phyloP scores from a whole-genome alignment of 2,329 filamentous ascomycete genomes.

The Aspergillus carbonarius region DNA sequence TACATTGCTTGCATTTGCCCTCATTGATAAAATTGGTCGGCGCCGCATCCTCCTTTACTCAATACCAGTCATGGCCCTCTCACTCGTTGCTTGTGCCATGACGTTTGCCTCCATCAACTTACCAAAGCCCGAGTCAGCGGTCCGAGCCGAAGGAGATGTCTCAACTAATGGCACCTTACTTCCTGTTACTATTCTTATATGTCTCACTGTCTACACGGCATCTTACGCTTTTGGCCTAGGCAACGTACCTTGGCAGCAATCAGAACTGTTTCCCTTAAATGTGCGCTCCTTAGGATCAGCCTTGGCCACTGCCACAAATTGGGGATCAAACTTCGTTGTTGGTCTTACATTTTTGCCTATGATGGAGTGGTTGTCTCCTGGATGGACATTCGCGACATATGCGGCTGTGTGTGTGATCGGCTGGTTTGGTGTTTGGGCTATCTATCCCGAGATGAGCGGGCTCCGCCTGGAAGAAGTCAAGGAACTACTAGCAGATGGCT shows the following conservation, averaged over 20 bases:
- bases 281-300: constrained; percentile 64
- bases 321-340: constrained; percentile 82
- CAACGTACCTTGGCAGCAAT: constrained; percentile 95
- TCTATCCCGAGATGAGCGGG: constrained; percentile 86
- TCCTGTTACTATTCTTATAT: constrained; percentile 63
- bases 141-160: constrained; percentile 16
- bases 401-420: constrained; percentile 65
- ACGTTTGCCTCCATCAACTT: constrained; percentile 68
- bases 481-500: constrained; percentile 67
- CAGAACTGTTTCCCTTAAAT: constrained; percentile 75
- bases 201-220: constrained; percentile 80
- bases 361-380: constrained; percentile 72
- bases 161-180: constrained; percentile 26
- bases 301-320: constrained; percentile 73
- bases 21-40: constrained; percentile 78
- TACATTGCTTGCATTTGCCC: constrained; percentile 69
- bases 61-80: constrained; percentile 77
- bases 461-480: constrained; percentile 79
- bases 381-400: constrained; percentile 80
- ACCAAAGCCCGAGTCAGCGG: constrained; percentile 22
- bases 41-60: constrained; percentile 78
- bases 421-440: constrained; percentile 66
- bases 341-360: constrained; percentile 85
- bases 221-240: constrained; percentile 84
- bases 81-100: constrained; percentile 68